Evolutionary conservation across 1,139 yeast genomes (phyloP).

Genomic region (Suhomyces bokatorum): DNA sequence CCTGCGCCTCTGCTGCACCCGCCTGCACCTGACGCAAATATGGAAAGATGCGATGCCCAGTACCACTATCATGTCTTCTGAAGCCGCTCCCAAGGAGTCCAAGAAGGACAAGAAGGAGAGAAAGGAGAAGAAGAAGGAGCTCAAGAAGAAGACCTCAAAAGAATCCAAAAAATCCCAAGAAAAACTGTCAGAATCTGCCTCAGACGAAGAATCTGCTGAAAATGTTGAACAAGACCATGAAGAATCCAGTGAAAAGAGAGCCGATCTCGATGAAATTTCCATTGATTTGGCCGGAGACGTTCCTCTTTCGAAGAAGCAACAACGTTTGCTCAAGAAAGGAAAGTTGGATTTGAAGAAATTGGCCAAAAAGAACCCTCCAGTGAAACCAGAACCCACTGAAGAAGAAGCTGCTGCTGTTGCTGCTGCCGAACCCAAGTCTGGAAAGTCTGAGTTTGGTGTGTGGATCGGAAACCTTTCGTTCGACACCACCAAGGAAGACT

Average conservation of each 20-base stretch:
- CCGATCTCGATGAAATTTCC: slow-evolving; percentile 59
- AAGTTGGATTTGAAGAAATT: slow-evolving; percentile 62
- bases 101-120: slow-evolving; percentile 30
- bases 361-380: slow-evolving; percentile 49
- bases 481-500: slow-evolving; percentile 77
- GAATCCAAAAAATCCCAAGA: slow-evolving; percentile 13
- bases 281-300: slow-evolving; percentile 75
- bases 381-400: slow-evolving; percentile 39
- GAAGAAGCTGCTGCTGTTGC: slow-evolving; percentile 27
- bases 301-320: slow-evolving; percentile 90
- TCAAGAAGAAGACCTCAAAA: slow-evolving; percentile 21
- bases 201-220: slow-evolving; percentile 20
- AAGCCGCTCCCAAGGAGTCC: slow-evolving; percentile 19
- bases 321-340: slow-evolving; percentile 81
- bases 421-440: slow-evolving; percentile 26
- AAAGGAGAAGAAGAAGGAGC: slow-evolving; percentile 27
- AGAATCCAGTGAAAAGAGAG: neutral
- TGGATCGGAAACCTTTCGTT: slow-evolving; percentile 95
- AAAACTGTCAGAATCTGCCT: slow-evolving; percentile 14
- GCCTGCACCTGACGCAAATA: neutral
- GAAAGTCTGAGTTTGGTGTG: slow-evolving; percentile 66
- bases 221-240: slow-evolving; percentile 6
- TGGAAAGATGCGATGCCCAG: slow-evolving; percentile 6
- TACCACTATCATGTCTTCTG: slow-evolving; percentile 7
- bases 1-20: neutral